These are phyloP conservation scores for Entophlyctis helioformis DNA, from an alignment of 192 early-diverging fungal species.

Conservation along the genomic window DNA sequence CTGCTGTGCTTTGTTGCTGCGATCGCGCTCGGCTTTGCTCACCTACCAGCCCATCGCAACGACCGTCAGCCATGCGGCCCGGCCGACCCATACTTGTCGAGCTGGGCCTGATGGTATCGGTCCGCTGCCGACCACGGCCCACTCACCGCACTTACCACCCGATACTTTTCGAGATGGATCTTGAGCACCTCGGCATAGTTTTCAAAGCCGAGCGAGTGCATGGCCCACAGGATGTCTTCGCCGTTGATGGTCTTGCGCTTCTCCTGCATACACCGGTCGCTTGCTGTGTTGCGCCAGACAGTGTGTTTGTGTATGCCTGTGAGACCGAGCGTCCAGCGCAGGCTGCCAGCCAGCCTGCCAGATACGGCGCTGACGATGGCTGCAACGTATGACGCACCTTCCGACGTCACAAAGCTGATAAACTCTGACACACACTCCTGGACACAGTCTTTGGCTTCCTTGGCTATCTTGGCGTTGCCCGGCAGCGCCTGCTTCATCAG, in stretches of 20 bases:
- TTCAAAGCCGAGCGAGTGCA: constrained; percentile 96
- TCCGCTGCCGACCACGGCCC: too few species aligned
- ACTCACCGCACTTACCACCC: constrained; percentile 75
- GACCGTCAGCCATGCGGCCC: too few species aligned
- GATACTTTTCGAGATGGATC: constrained; percentile 78
- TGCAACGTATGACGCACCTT: constrained; percentile 42
- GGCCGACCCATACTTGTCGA: too few species aligned
- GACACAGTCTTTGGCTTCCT: constrained; percentile 93
- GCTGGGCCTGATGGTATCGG: too few species aligned
- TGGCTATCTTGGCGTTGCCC: constrained; percentile 95
- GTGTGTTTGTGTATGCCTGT: too few species aligned
- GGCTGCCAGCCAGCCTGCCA: not conserved
- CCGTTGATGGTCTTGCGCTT: constrained; percentile 98
- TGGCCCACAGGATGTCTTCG: constrained; percentile 96
- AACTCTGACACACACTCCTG: constrained; percentile 98
- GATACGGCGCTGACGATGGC: not conserved
- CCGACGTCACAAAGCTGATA: constrained; percentile 95
- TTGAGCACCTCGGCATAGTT: constrained; percentile 87
- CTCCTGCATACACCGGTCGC: constrained; percentile 85
- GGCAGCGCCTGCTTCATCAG: constrained; percentile 97
- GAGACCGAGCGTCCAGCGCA: too few species aligned
- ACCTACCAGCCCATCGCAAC: too few species aligned
- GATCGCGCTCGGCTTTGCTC: too few species aligned
- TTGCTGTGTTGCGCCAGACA: constrained; percentile 60
- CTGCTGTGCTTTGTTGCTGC: too few species aligned